Evolutionary conservation across 2,329 filamentous ascomycete species (phyloP).

Genomic region (Fusarium nisikadoi): DNA sequence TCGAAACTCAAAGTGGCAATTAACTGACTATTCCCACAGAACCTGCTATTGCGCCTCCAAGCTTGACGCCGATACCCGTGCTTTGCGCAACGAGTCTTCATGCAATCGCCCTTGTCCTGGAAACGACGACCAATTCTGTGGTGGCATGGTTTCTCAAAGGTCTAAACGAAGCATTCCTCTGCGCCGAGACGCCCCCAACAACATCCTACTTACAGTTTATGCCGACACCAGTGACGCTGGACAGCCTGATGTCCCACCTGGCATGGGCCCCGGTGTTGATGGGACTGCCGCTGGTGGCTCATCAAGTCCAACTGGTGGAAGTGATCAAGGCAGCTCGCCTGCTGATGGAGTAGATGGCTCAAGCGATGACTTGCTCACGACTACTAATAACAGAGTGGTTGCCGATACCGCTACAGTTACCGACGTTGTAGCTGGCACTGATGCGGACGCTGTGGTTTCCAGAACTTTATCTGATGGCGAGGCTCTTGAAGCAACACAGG

Average conservation of each 20-base stretch:
- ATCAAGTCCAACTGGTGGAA: not conserved
- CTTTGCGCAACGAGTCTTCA: constrained; percentile 37
- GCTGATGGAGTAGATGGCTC: not conserved
- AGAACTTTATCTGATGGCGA: not conserved
- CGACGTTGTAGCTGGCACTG: not conserved
- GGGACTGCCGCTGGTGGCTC: not conserved
- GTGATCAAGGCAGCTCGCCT: not conserved
- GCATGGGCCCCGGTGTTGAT: constrained; percentile 38
- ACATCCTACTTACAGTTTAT: constrained; percentile 57
- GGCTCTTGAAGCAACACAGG: not conserved
- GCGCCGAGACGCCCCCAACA: constrained; percentile 45
- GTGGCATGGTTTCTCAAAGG: constrained; percentile 47
- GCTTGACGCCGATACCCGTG: constrained; percentile 54
- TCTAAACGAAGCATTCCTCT: constrained; percentile 18
- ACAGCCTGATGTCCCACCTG: constrained; percentile 49
- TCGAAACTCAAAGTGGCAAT: not conserved
- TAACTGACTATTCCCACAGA: constrained; percentile 29
- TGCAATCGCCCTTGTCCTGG: constrained; percentile 57
- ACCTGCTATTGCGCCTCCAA: constrained; percentile 59
- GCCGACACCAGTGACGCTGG: constrained; percentile 47
- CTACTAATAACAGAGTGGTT: not conserved
- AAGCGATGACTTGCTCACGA: not conserved
- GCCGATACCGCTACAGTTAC: not conserved
- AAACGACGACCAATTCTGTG: constrained; percentile 54
- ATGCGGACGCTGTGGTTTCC: not conserved